phyloP scores from a whole-genome alignment of 2,329 filamentous ascomycete genomes.

The Trichoderma afroharzianum region DNA sequence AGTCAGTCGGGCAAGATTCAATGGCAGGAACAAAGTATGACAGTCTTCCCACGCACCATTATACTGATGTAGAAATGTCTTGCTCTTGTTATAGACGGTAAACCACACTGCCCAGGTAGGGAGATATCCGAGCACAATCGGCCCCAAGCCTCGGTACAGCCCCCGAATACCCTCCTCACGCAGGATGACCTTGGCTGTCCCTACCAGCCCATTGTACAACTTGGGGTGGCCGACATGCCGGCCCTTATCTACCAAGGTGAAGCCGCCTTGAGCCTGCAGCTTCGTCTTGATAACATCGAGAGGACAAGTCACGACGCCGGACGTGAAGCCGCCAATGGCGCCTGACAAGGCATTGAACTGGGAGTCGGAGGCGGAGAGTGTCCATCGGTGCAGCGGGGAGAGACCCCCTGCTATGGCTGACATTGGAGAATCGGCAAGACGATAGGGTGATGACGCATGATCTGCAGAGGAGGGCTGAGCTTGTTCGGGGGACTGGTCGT shows the following conservation, averaged over 20 bases:
- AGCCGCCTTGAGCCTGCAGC: constrained; percentile 89
- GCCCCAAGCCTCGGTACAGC: constrained; percentile 88
- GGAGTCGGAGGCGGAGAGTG: constrained; percentile 53
- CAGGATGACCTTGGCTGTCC: constrained; percentile 84
- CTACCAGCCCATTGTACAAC: constrained; percentile 82
- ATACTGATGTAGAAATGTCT: constrained; percentile 65
- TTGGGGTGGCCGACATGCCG: constrained; percentile 48
- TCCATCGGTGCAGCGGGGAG: constrained; percentile 54
- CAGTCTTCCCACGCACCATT: constrained; percentile 47
- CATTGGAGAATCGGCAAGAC: constrained; percentile 33
- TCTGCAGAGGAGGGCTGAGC: constrained; percentile 32
- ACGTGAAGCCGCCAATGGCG: constrained; percentile 85
- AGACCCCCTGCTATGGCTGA: constrained; percentile 27
- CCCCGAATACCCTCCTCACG: constrained; percentile 82
- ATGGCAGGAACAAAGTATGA: constrained; percentile 22
- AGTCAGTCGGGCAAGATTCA: not conserved
- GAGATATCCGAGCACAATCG: constrained; percentile 91
- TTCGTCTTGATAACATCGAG: constrained; percentile 99
- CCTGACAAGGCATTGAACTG: constrained; percentile 82
- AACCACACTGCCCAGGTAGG: constrained; percentile 99
- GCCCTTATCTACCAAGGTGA: constrained; percentile 51
- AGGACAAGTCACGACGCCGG: constrained; percentile 91
- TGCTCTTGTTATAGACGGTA: constrained; percentile 89
- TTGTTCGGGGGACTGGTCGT: constrained; percentile 42
- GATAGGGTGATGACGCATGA: constrained; percentile 37